These are phyloP conservation scores for Udeniomyces megalosporus DNA, from an alignment of 768 basidiomycete species.

Conservation along the genomic window DNA sequence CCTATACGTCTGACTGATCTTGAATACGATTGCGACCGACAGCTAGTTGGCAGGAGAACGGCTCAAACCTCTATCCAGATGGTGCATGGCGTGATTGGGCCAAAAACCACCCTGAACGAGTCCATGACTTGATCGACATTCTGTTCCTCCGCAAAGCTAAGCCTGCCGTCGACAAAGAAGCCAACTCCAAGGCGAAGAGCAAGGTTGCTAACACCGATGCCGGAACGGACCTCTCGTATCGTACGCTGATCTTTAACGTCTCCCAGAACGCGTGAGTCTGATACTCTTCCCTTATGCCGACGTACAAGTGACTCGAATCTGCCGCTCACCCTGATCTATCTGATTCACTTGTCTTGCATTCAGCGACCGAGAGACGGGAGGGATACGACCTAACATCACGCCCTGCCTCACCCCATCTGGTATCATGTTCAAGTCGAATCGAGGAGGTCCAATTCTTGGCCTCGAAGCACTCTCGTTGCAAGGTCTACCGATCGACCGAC, in stretches of 20 bases:
- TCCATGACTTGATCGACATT: slow-evolving; percentile 92
- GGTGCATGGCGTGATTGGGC: slow-evolving; percentile 93
- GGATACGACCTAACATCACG: slow-evolving; percentile 57
- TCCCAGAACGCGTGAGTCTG: slow-evolving; percentile 98
- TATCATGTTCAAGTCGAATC: slow-evolving; percentile 91
- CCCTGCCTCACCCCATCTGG: slow-evolving; percentile 89
- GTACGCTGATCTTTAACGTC: slow-evolving; percentile 91
- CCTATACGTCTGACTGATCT: too few relatives aligned
- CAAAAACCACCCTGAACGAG: slow-evolving; percentile 77
- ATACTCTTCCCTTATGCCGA: too few relatives aligned
- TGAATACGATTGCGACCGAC: too few relatives aligned
- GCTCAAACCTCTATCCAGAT: slow-evolving; percentile 49
- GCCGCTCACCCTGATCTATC: too few relatives aligned
- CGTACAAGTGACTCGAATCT: too few relatives aligned
- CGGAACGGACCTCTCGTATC: too few relatives aligned
- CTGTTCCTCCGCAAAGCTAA: slow-evolving; percentile 63
- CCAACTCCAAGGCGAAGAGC: too few relatives aligned
- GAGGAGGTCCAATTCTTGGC: slow-evolving; percentile 89
- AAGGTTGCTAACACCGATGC: too few relatives aligned
- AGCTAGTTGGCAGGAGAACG: slow-evolving; percentile 86
- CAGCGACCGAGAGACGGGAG: slow-evolving; percentile 72
- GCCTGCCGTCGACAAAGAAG: slow-evolving; percentile 64
- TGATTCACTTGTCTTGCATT: too few relatives aligned
- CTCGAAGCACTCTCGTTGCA: slow-evolving; percentile 85
- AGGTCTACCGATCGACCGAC: slow-evolving; percentile 79